Conservation (phyloP, 495 filamentous ascomycete species). For the Mycothermus thermophilus region DNA sequence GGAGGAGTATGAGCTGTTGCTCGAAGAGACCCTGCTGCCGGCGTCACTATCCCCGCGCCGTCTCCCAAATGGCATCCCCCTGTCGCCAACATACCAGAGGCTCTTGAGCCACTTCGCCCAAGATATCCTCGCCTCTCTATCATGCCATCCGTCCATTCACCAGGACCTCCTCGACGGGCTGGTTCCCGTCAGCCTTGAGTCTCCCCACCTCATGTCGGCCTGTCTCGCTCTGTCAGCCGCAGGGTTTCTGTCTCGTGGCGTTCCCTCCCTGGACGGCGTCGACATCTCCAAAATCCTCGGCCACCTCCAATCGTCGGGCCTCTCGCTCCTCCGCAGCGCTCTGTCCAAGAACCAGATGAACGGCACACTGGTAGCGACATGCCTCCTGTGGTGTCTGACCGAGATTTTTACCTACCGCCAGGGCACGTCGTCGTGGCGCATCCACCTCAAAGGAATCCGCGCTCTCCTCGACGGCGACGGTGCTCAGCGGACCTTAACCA, state of each 20-base stretch:
- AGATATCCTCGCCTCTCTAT: conserved; percentile 12
- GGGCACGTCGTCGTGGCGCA: conserved; percentile 10
- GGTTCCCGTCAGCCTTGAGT: conserved; percentile 8
- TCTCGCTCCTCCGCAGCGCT: conserved; percentile 6
- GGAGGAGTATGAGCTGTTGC: too few relatives aligned
- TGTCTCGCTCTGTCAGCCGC: conserved; percentile 12
- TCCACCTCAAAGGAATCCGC: conserved; percentile 10
- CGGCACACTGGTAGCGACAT: conserved; percentile 11
- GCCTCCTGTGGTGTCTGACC: conserved; percentile 13
- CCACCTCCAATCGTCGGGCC: conserved; percentile 11
- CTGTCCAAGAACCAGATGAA: conserved; percentile 4
- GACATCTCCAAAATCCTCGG: conserved; percentile 8
- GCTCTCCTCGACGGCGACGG: conserved; percentile 7
- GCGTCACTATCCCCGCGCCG: neutral
- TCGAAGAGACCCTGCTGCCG: too few relatives aligned
- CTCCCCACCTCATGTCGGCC: conserved; percentile 12
- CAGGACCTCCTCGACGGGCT: conserved; percentile 11
- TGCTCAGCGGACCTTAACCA: neutral
- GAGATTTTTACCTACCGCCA: conserved; percentile 11
- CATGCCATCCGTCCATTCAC: conserved; percentile 12
- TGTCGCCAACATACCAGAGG: conserved; percentile 8
- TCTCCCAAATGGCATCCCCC: conserved; percentile 11
- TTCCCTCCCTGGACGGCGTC: conserved; percentile 7
- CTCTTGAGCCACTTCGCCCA: conserved; percentile 8
- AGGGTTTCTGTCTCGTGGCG: conserved; percentile 9